Conservation (phyloP, 225 moss, liverwort and hornwort genomes). For the Rhytidiadelphus loreus region DNA sequence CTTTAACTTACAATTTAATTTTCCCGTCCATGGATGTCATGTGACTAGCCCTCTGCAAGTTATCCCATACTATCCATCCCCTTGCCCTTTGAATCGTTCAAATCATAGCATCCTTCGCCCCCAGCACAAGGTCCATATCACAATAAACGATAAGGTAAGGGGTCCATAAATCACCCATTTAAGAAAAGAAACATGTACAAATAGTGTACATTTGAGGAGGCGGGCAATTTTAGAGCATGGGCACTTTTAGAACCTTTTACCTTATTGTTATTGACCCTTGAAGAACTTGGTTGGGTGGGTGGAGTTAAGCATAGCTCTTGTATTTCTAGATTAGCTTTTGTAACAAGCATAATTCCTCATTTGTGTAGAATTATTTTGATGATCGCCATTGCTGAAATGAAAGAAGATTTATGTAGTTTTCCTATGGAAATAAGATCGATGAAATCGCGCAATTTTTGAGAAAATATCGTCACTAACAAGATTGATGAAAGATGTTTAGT, state of each 20-base stretch:
- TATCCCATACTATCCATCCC: neutral
- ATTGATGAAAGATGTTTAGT: neutral
- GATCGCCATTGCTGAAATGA: neutral
- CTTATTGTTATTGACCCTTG: no score
- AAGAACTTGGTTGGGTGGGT: no score
- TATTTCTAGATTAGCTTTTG: neutral
- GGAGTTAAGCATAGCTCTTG: neutral
- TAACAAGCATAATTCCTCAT: neutral
- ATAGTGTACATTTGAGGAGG: no score
- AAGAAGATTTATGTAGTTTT: neutral
- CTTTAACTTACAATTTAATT: neutral
- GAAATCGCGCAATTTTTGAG: accelerated
- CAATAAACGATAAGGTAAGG: no score
- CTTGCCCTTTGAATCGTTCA: neutral
- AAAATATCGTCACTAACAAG: neutral
- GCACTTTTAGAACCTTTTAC: no score
- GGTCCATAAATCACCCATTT: no score
- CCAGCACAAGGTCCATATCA: no score
- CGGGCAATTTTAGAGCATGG: no score
- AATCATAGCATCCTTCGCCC: neutral
- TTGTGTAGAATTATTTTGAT: neutral
- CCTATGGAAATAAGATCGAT: accelerated
- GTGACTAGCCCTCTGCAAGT: neutral
- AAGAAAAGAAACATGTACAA: no score
- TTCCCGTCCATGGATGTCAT: neutral